These are phyloP conservation scores for Populus hybrid DNA, from an alignment of 441 rosid species.

Conservation along the genomic window DNA sequence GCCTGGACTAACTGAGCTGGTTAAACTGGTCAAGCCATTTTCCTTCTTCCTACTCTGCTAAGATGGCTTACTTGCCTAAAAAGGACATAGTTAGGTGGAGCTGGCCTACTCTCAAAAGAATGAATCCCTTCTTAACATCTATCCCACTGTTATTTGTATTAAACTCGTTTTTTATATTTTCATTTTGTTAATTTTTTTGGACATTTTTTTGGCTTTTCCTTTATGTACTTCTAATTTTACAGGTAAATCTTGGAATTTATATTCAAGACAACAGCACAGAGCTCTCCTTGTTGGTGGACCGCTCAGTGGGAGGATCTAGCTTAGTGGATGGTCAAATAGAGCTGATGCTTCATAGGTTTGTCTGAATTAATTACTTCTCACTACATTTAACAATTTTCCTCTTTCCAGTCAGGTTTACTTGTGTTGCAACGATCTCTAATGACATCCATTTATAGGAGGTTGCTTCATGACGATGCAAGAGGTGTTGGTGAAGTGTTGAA, in stretches of 20 bases:
- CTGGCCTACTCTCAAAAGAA: background rate
- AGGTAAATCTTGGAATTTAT: slow-evolving; percentile 88
- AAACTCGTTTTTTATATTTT: background rate
- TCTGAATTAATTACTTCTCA: slow-evolving; percentile 1
- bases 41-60: background rate
- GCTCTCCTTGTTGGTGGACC: slow-evolving; percentile 84
- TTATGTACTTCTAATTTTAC: slow-evolving; percentile 23
- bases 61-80: background rate
- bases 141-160: background rate
- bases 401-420: slow-evolving; percentile 7
- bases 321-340: slow-evolving; percentile 85
- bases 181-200: background rate
- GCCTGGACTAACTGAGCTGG: background rate
- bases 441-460: slow-evolving; percentile 51
- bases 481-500: slow-evolving; percentile 87
- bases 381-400: background rate
- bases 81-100: background rate
- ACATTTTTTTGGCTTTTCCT: background rate
- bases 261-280: slow-evolving; percentile 60
- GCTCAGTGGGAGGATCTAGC: slow-evolving; percentile 86
- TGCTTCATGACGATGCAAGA: slow-evolving; percentile 75
- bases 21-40: background rate
- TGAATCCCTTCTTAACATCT: background rate
- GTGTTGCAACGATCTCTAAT: slow-evolving; percentile 2
- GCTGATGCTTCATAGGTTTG: slow-evolving; percentile 92